Base-by-base conservation (phyloP, 2,329 filamentous ascomycete species). In the Xylaria sp. region DNA sequence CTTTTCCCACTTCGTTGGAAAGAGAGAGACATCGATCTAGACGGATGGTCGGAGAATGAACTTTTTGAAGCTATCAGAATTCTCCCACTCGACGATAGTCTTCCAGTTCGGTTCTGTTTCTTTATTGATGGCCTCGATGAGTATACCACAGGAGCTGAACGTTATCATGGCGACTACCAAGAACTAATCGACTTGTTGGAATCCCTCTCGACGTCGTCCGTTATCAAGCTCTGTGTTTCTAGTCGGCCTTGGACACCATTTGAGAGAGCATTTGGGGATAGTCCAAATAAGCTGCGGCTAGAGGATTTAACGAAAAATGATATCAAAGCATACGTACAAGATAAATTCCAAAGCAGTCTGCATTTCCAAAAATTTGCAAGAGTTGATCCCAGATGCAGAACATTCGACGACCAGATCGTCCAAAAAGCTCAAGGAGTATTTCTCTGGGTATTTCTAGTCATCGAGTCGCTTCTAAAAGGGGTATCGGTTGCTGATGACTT, bases 241-340 rank as follows among this genome's bases (percentile, higher is more conserved):
- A 77, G 74, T 66, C 69, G 77, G 17, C 73, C 75, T 9, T 74
- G 70, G 71, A 71, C 73, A 42, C 67, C 71, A 22, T 78, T 78
- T 55, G 65, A 71, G 36, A 70, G 75, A 44, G 59, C 62, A 0
- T 75, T 78, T 36, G 68, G 67, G n/a, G 7, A 44, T 4, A 55
- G 69, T 15, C 33, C 61, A 10, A 57, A 59, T 3, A 68, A 63
- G 31, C 63, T 77, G 9, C 45, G 65, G 9, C 61, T 74, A 3
- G 72, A 75, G 33, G 68, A 74, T 22, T 57, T 73, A 5, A 73
- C 70, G 0, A 54, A 69, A 42, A 9, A 58, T 3, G 74, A 77
- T 51, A 76, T 75, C 29, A 50, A 54, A 22, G 25, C 27, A 5
- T 75, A 72, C 53, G 50, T 65, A 58, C 72, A 15, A 33, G 71